Percentiles rank a stretch among this genome's conserved stretches.
Evolutionary conservation across 2,329 filamentous ascomycete genomes (phyloP).

Genomic region (Xylariaceae sp.): DNA sequence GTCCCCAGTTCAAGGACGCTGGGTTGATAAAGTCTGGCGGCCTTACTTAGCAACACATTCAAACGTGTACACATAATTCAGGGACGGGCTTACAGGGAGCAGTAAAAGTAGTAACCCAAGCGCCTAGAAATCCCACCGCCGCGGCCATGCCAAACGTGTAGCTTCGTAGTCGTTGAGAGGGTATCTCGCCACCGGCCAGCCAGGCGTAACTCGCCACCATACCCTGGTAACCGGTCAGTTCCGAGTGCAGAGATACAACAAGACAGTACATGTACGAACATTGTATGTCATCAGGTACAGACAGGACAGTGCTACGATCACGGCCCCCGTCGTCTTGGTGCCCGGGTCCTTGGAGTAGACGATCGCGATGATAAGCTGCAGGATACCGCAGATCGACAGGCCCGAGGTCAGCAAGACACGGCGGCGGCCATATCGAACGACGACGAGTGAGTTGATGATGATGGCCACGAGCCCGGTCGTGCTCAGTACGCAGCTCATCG

Average conservation of each 20-base stretch:
- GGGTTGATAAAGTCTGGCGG: constrained; percentile 47
- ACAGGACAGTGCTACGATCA: constrained; percentile 43
- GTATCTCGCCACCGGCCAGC: constrained; percentile 48
- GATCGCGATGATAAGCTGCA: constrained; percentile 47
- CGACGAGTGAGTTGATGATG: constrained; percentile 42
- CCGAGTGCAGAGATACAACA: neutral
- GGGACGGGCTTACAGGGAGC: constrained; percentile 34
- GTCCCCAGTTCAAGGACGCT: constrained; percentile 44
- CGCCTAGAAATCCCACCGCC: constrained; percentile 43
- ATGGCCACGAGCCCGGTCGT: constrained; percentile 45
- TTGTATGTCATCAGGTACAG: constrained; percentile 47
- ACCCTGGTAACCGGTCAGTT: constrained; percentile 20
- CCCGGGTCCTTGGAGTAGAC: constrained; percentile 38
- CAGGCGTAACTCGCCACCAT: constrained; percentile 48
- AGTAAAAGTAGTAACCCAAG: constrained; percentile 49
- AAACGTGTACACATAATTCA: neutral
- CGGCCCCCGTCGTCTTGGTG: constrained; percentile 29
- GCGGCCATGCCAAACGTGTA: constrained; percentile 48
- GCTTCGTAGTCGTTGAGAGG: constrained; percentile 46
- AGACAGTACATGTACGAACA: constrained; percentile 25
- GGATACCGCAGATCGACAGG: constrained; percentile 40
- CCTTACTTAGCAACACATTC: too few species aligned
- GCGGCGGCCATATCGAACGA: constrained; percentile 44
- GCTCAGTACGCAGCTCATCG: constrained; percentile 46
- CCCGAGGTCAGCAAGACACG: constrained; percentile 44